phyloP scores from a whole-genome alignment of 805 yeast genomes.

The Candida arabinofermentans region DNA sequence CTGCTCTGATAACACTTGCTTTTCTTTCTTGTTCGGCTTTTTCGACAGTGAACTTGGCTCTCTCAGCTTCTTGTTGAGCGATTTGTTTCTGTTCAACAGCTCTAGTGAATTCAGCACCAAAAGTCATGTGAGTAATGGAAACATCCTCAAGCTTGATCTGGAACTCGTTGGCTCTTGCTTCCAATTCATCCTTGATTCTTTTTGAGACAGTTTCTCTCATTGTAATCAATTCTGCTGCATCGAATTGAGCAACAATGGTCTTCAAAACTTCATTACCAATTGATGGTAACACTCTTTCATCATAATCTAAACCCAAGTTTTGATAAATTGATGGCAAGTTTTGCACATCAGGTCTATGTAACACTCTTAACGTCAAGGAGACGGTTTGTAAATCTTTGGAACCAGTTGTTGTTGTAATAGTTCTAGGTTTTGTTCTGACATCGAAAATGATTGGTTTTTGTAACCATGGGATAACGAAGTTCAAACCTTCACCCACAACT shows the following conservation, averaged over 20 bases:
- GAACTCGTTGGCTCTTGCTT: constrained; percentile 81
- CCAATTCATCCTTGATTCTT: constrained; percentile 81
- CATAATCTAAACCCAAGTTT: constrained; percentile 88
- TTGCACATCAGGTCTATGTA: constrained; percentile 89
- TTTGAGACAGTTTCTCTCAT: constrained; percentile 94
- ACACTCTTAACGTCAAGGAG: constrained; percentile 83
- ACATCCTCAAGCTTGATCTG: constrained; percentile 92
- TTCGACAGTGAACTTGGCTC: constrained; percentile 90
- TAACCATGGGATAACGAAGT: constrained; percentile 92
- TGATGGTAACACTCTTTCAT: constrained; percentile 93
- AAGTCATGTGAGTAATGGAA: constrained; percentile 95
- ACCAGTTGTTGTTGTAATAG: constrained; percentile 91
- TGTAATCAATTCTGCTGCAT: constrained; percentile 96
- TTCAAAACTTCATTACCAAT: constrained; percentile 96
- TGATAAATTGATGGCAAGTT: constrained; percentile 85
- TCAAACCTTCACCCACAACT: constrained; percentile 97
- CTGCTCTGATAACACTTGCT: constrained; percentile 94
- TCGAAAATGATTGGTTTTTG: constrained; percentile 89
- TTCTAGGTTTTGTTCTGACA: constrained; percentile 93
- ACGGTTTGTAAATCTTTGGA: constrained; percentile 97
- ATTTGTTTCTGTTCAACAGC: constrained; percentile 99
- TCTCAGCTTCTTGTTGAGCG: constrained; percentile 98
- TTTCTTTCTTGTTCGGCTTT: constrained; percentile 97
- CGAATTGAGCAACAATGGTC: constrained; percentile 96
- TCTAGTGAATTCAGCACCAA: constrained; percentile 93